Base-by-base conservation (phyloP, 2,329 filamentous ascomycete genomes). In the Myotisia sp. region DNA sequence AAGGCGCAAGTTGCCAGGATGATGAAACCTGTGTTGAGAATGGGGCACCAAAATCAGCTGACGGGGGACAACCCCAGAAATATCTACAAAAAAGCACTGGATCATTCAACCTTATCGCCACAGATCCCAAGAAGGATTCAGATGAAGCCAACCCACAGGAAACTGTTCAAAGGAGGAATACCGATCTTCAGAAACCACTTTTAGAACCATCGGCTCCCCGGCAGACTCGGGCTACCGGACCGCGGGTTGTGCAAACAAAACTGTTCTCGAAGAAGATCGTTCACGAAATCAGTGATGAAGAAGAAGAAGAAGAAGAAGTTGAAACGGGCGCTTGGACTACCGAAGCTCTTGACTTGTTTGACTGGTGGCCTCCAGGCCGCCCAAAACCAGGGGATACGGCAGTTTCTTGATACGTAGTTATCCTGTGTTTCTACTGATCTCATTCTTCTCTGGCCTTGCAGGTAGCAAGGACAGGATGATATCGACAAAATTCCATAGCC, bases 261-360 rank as follows among this genome's bases (percentile, higher is more conserved):
- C 18, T 36, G 13, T 36, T 36, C 4, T 23, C 28, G 26, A 19
- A 19, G 6, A 10, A 18, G 13, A 14, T 29, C 10, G 7, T 5
- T 22, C 31, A 17, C 14, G 6, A 12, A 10, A 17, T 22, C 13
- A 26, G 35, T 10, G 35, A 40, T n/a, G 38, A 36, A n/a, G 27
- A 28, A 8, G 23, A 28, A 8, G 42, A 46, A 10, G 42, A 46
- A 16, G 38, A 44, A 6, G 41, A 39, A 13, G 37, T 38, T 4
- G 55, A 57, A 26, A 45, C 54, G 37, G 58, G 58, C 0, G 57
- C 58, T 0, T 62, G 58, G 58, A 61, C 58, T 4, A 45, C 47
- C 0, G 58, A 62, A 39, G 58, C 58, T 9, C 43, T 57, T 17
- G 55, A 61, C 44, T 44, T 62, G 13, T 61, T 61, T 42, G 58